These are phyloP conservation scores for Verticillium nonalfalfae DNA, from an alignment of 2,329 filamentous ascomycete genomes.

Conservation along the genomic window DNA sequence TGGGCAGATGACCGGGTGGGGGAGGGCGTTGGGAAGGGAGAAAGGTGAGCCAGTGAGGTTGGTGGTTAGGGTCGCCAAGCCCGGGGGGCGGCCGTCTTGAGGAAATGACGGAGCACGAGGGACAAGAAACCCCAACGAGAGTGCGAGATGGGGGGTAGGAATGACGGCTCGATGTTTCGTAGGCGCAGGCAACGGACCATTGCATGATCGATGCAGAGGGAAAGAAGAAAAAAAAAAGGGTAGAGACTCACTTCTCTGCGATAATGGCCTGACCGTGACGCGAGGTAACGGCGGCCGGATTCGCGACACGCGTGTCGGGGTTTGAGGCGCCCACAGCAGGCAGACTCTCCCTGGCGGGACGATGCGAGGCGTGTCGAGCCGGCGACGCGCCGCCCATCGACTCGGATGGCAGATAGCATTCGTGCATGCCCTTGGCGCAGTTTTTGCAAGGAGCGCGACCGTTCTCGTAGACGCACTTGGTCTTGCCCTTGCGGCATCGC, in stretches of 20 bases:
- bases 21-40: constrained; percentile 1
- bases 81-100: neutral
- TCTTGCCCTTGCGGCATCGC: constrained; percentile 58
- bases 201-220: neutral
- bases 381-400: constrained; percentile 54
- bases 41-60: neutral
- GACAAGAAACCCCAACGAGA: too few species aligned
- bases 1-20: neutral
- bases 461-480: constrained; percentile 58
- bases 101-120: neutral
- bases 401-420: constrained; percentile 56
- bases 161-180: too few species aligned
- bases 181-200: too few species aligned
- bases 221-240: constrained; percentile 2
- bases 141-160: too few species aligned
- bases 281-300: constrained; percentile 36
- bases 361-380: constrained; percentile 40
- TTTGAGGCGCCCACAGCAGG: constrained; percentile 43
- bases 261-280: constrained; percentile 39
- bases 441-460: constrained; percentile 57
- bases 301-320: constrained; percentile 34
- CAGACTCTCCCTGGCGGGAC: constrained; percentile 46
- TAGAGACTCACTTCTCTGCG: constrained; percentile 46
- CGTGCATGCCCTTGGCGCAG: constrained; percentile 58
- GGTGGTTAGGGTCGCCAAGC: neutral